phyloP scores from a whole-genome alignment of 208 protist genomes.

The Leishmania braziliensis region DNA sequence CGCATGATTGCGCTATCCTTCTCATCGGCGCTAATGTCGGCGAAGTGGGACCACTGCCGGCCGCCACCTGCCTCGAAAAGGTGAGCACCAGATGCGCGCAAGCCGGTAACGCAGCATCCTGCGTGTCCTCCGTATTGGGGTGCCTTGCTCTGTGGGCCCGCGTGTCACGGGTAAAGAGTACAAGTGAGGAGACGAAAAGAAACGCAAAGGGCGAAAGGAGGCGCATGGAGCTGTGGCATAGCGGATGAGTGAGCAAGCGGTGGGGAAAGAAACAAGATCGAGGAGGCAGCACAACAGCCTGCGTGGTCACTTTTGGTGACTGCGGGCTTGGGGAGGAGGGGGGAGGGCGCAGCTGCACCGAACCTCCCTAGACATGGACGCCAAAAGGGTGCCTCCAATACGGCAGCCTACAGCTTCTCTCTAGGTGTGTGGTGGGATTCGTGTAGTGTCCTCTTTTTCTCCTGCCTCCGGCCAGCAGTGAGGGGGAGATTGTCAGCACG shows the following conservation, averaged over 20 bases:
- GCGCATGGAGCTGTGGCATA: not conserved
- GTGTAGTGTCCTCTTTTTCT: not conserved
- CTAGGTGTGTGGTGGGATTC: too few relatives aligned
- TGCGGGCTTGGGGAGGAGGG: not conserved
- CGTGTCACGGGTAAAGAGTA: not conserved
- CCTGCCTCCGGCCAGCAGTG: not conserved
- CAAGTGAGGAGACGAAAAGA: not conserved
- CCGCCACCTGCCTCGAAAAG: too few relatives aligned
- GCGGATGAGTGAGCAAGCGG: not conserved
- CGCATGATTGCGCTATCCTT: too few relatives aligned
- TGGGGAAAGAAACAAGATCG: not conserved
- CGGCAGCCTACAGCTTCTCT: not conserved
- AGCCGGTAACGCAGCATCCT: too few relatives aligned
- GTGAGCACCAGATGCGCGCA: too few relatives aligned
- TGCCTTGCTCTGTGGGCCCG: not conserved
- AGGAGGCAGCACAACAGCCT: not conserved
- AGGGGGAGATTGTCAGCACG: not conserved
- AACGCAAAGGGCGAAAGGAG: not conserved
- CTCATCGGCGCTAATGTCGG: too few relatives aligned
- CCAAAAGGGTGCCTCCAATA: not conserved
- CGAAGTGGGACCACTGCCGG: too few relatives aligned
- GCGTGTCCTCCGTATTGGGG: not conserved
- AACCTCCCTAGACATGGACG: not conserved
- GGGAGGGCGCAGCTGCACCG: not conserved
- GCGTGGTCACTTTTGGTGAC: not conserved